Conservation (phyloP, 495 filamentous ascomycete species). For the Aspergillus ellipticus region DNA sequence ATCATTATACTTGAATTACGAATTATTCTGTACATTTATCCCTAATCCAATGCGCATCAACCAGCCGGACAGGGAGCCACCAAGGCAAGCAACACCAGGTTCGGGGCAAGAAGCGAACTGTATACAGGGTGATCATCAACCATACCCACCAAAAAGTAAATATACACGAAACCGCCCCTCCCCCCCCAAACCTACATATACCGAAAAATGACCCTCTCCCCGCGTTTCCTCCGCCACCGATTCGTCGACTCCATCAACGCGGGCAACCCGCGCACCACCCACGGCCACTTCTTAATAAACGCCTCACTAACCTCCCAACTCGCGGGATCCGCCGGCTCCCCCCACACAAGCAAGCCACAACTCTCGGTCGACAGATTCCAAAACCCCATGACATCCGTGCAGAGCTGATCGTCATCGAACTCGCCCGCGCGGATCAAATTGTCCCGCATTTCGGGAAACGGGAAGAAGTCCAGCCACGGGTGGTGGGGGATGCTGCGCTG, state of each 20-base stretch:
- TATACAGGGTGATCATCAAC: no score
- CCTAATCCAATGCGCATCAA: no score
- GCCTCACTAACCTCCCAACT: slow-evolving; percentile 50
- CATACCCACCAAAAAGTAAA: no score
- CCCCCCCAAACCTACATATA: slow-evolving; percentile 32
- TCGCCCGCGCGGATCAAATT: slow-evolving; percentile 43
- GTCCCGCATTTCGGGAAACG: slow-evolving; percentile 45
- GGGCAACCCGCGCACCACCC: slow-evolving; percentile 48
- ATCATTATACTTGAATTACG: no score
- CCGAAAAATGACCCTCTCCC: slow-evolving; percentile 45
- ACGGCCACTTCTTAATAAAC: slow-evolving; percentile 49
- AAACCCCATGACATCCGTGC: slow-evolving; percentile 44
- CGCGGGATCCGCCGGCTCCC: slow-evolving; percentile 42
- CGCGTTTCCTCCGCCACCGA: slow-evolving; percentile 44
- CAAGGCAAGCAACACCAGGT: no score
- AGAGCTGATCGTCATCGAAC: slow-evolving; percentile 47
- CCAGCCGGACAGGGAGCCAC: no score
- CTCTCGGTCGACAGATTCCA: slow-evolving; percentile 31
- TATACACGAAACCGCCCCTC: no score
- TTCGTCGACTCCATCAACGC: slow-evolving; percentile 47
- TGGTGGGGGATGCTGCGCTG: slow-evolving; percentile 43
- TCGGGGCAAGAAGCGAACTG: no score
- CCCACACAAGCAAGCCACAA: slow-evolving; percentile 46
- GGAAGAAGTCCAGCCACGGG: slow-evolving; percentile 54
- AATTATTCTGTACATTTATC: no score